A percentile compares a stretch with the other conserved stretches of the same genome.
These are phyloP conservation scores for Tetrahymena malaccensis DNA, from an alignment of 73 alveolate species.

Conservation along the genomic window DNA sequence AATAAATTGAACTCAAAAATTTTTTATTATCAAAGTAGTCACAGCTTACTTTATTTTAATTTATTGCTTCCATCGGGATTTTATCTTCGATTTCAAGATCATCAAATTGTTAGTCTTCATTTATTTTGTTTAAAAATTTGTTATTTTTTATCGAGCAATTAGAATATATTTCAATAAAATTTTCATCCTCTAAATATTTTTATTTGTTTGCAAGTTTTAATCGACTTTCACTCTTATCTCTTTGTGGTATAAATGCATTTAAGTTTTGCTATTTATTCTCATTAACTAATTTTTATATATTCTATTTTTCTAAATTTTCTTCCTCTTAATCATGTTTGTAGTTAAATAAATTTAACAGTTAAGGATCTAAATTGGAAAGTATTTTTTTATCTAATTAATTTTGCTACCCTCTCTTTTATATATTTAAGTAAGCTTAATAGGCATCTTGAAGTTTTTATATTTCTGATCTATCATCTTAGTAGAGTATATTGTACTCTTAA, in stretches of 20 bases:
- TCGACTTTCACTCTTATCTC: not conserved
- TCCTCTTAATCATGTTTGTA: not conserved
- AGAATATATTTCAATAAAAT: not conserved
- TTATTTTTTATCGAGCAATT: not conserved
- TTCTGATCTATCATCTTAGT: not conserved
- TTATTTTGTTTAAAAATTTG: too few relatives aligned
- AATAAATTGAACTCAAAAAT: not conserved
- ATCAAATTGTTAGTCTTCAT: not conserved
- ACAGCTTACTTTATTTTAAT: too few relatives aligned
- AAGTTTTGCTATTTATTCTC: too few relatives aligned
- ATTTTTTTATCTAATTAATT: not conserved
- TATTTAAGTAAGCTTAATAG: not conserved
- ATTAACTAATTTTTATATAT: too few relatives aligned
- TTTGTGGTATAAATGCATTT: not conserved
- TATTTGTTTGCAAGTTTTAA: not conserved
- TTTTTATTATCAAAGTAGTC: not conserved
- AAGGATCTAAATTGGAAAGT: not conserved
- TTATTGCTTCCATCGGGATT: not conserved
- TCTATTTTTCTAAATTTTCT: too few relatives aligned
- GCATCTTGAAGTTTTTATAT: not conserved
- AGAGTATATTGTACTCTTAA: not conserved
- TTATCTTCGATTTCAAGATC: not conserved
- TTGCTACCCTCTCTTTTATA: not conserved
- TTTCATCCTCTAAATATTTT: not conserved
- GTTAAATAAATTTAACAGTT: too few relatives aligned